Evolutionary conservation across 2,329 filamentous ascomycete genomes (phyloP), one percentile per base, ranked within the genome.

Genomic region (Emericellopsis atlantica): DNA sequence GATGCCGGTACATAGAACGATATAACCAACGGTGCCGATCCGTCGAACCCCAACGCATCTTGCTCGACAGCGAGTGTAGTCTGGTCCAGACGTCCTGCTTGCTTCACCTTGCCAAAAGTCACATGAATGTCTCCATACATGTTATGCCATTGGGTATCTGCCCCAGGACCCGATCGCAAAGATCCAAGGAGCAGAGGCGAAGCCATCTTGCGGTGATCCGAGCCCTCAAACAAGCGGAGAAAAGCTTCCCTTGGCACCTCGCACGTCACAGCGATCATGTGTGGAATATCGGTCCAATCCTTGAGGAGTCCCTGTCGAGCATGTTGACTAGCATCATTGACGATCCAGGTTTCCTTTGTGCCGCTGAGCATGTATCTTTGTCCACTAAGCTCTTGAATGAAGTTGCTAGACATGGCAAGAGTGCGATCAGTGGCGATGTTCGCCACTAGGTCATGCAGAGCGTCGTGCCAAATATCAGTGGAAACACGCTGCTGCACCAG

Each of bases 51-150:
- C 14, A 47, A 44, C 6, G 46, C 42, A 37, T 69, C 64, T 14
- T 59, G 53, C 5, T 55, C 46, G 3, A 68, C 44, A 0, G 45
- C 41, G 16, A 65, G 40, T 6, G 48, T 43, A n/a, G 59, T 61
- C 4, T 53, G 48, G n/a, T 60, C 57, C 6, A 49, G 45, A 45
- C 5, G 48, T 24, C 0, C 58, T 56, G 2, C 36, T 6, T 23
- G 14, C 37, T 49, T 49, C 11, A 65, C 41, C 0, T 49, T 54
- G 12, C 67, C 68, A 46, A 69, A 69, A 5, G 50, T 43, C 24
- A 69, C 45, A 1, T 70, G 67, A 11, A 65, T 52, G 42, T 62
- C 55, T 4, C 54, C 49, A 46, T 62, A 70, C 12, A 58, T 46
- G 44, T 58, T 60, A 23, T 56, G 51, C 55, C 56, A 64, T 36